These are phyloP conservation scores for Teratosphaeria viscida DNA, from an alignment of 2,329 filamentous ascomycete genomes.

Conservation along the genomic window DNA sequence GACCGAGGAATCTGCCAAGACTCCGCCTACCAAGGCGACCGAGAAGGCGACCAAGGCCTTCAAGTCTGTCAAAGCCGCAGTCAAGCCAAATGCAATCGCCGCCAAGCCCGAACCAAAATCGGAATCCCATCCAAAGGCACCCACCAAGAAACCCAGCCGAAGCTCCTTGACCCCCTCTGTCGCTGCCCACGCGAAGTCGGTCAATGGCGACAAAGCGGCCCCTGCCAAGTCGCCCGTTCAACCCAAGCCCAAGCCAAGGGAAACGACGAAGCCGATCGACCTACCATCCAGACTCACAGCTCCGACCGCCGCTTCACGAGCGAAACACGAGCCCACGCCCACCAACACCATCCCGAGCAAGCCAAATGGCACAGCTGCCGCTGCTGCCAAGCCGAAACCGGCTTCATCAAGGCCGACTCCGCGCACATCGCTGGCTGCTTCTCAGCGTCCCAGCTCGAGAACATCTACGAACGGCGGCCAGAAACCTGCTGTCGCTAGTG, in stretches of 20 bases:
- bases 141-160: slow-evolving; percentile 22
- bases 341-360: slow-evolving; percentile 7
- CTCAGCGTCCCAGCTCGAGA: slow-evolving; percentile 36
- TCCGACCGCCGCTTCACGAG: slow-evolving; percentile 59
- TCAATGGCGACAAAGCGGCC: slow-evolving; percentile 7
- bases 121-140: slow-evolving; percentile 11
- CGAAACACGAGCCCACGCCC: slow-evolving; percentile 40
- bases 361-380: slow-evolving; percentile 16
- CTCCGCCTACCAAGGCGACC: neutral
- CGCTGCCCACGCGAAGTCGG: slow-evolving; percentile 20
- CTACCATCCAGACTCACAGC: slow-evolving; percentile 58
- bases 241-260: slow-evolving; percentile 43
- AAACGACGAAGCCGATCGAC: slow-evolving; percentile 57
- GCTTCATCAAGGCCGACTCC: slow-evolving; percentile 23
- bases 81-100: slow-evolving; percentile 5
- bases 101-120: slow-evolving; percentile 10
- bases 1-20: neutral
- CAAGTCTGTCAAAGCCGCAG: neutral
- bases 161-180: slow-evolving; percentile 26
- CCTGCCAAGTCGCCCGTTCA: slow-evolving; percentile 8
- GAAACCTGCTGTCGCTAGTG: slow-evolving; percentile 34
- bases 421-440: slow-evolving; percentile 25
- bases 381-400: slow-evolving; percentile 21
- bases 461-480: slow-evolving; percentile 28
- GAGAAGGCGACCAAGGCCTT: slow-evolving; percentile 1